Evolutionary conservation across 179 eudicot genomes (phyloP), one percentile per base, ranked within the genome.

Genomic region (Actinidia chinensis): DNA sequence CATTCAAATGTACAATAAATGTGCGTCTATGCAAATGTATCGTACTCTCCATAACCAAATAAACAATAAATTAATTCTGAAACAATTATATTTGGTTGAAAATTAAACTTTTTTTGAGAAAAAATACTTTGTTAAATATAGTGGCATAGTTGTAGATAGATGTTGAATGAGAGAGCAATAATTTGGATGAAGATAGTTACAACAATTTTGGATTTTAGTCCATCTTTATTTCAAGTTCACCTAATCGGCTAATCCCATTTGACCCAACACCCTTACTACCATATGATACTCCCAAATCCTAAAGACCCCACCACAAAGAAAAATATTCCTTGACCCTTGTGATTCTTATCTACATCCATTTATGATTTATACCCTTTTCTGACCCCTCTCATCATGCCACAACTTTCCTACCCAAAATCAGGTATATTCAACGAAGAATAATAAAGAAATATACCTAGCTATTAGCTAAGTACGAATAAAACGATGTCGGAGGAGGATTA

Each of bases 231-330:
- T 63, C 44, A 13, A 14, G 20, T 33, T 64, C 68, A 64, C 68
- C 68, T 33, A 63, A 28, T 28, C 2, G 33, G 33, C 33, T 28
- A 28, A 33, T 43, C n/a, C 36, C 44, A 33, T 64, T 64, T 64
- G 68, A 33, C 68, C 33, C 36, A 14, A 64, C 68, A 33, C 15
- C 43, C 42, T 18, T 14, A 25, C 68, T 64, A 6, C 68, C n/a
- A 64, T 14, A 28, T 28, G 18, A 63, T 25, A 61, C 28, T 23
- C 67, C 67, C 42, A 23, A 1, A 12, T 4, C 67, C 18, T 17
- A 25, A 61, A 61, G 67, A 61, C 66, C 66, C 42, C 66, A 61
- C 66, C 66, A 61, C 66, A 61, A 2, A 61, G 67, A 11, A 23
- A 61, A 10, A 61, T 25, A 25, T 61, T n/a, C n/a, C n/a, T n/a